Conservation (phyloP, 257 asterid species). For the Scutellaria barbata region DNA sequence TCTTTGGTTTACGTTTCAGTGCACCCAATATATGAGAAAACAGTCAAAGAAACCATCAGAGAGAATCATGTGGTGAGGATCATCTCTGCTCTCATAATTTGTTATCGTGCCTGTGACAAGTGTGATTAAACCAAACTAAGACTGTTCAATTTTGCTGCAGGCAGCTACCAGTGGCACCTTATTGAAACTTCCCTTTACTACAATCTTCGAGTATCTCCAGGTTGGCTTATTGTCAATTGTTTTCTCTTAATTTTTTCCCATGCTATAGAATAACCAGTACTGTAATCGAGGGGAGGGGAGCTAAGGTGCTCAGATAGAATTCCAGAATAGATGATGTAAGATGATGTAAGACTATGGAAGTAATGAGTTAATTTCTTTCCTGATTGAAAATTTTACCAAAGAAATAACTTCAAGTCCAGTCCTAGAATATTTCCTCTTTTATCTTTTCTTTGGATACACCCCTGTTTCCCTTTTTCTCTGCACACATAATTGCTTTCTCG, state of each 20-base stretch:
- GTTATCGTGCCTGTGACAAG: slow-evolving; percentile 14
- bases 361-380: background rate
- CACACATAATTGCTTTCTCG: background rate
- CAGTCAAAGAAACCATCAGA: slow-evolving; percentile 60
- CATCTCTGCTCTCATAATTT: slow-evolving; percentile 11
- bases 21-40: slow-evolving; percentile 48
- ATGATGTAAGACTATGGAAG: background rate
- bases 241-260: slow-evolving; percentile 9
- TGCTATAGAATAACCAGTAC: background rate
- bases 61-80: slow-evolving; percentile 57
- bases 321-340: background rate
- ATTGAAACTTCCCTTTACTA: slow-evolving; percentile 85
- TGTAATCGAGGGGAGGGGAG: background rate
- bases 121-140: slow-evolving; percentile 27
- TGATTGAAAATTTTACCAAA: background rate
- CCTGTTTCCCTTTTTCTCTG: background rate
- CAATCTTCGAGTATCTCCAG: slow-evolving; percentile 96
- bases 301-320: background rate
- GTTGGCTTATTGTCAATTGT: slow-evolving; percentile 39
- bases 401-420: background rate
- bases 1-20: slow-evolving; percentile 51
- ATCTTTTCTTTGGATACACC: background rate
- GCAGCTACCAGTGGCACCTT: slow-evolving; percentile 62
- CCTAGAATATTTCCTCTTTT: background rate
- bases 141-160: slow-evolving; percentile 51